Base-by-base conservation (phyloP, 1,284 basidiomycete genomes). In the Schizophyllum amplum region DNA sequence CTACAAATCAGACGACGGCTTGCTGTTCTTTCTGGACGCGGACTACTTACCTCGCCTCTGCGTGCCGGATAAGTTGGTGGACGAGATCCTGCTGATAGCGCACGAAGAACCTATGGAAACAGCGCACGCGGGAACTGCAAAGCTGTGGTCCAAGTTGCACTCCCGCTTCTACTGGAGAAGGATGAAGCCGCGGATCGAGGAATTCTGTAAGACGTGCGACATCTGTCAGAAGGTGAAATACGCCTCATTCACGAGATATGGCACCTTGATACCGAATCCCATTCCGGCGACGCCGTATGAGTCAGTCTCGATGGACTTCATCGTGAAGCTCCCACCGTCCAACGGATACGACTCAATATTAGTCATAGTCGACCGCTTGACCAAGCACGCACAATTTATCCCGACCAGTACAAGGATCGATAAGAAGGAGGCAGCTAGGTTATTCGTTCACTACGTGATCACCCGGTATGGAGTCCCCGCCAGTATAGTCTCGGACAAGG, bases 341-440 rank as follows among this genome's bases (percentile, higher is more conserved):
- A 49, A 62, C 4, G 62, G 59, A 1, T 64, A 25, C 47, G 55
- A 60, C 24, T 52, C 60, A 1, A 71, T 76, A 47, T 59, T 73
- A 5, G 72, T 75, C 1, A 56, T 73, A 0, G 69, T 73, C 1
- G 67, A 71, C 60, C 60, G 54, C 1, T 60, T 74, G n/a, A 68
- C 71, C 11, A 71, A 73, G 57, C 58, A 59, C 56, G 63, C 66
- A 0, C 56, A 65, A 47, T 71, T 75, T 55, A 67, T 72, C 13
- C 68, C 68, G 3, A 42, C 33, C 1, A 46, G 47, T 20, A 51
- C 57, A 0, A 15, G 48, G 1, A 24, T 60, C 2, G 49, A 52
- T 21, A 11, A 24, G 21, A 48, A 26, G 21, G 56, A 52, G 3
- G 53, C 56, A 22, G 58, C 58, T 2, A 48, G 47, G 15, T 33